Conservation (phyloP, 108 stramenopile genomes). For the Nitzschia sp. region DNA sequence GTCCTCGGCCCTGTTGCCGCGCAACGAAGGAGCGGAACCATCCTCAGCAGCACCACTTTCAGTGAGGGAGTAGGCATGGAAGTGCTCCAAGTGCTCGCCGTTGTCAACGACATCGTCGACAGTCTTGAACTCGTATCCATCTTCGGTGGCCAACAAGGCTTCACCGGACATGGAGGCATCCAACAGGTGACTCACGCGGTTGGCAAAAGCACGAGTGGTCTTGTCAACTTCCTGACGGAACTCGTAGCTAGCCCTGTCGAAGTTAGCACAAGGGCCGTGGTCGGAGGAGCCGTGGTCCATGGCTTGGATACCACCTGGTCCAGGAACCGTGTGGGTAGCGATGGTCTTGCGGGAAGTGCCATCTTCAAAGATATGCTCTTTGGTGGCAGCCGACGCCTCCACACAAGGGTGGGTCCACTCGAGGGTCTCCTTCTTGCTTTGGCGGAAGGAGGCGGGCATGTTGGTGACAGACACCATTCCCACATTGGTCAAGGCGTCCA, state of each 20-base stretch:
- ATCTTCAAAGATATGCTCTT: constrained; percentile 31
- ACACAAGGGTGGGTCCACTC: neutral
- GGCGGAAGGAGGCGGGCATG: constrained; percentile 16
- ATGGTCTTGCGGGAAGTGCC: constrained; percentile 38
- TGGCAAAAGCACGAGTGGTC: constrained; percentile 30
- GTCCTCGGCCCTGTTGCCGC: neutral
- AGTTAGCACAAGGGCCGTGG: constrained; percentile 19
- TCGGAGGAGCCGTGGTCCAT: neutral
- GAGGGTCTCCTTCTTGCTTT: neutral
- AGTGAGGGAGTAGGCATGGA: constrained; percentile 58
- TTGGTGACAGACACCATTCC: constrained; percentile 43
- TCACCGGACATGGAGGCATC: constrained; percentile 1
- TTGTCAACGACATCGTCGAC: constrained; percentile 49
- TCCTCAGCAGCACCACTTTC: neutral
- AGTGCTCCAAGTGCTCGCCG: constrained; percentile 84
- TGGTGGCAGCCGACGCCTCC: neutral
- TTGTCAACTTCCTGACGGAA: constrained; percentile 26
- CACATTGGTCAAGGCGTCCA: constrained; percentile 26
- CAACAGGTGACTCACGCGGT: neutral
- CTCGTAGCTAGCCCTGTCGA: constrained; percentile 15
- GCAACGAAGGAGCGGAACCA: neutral
- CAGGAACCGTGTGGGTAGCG: constrained; percentile 25
- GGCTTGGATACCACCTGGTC: constrained; percentile 4
- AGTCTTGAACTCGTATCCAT: constrained; percentile 29
- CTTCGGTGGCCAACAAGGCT: constrained; percentile 26